Evolutionary conservation across 1,139 yeast genomes (phyloP).

Genomic region (Candida albicans): DNA sequence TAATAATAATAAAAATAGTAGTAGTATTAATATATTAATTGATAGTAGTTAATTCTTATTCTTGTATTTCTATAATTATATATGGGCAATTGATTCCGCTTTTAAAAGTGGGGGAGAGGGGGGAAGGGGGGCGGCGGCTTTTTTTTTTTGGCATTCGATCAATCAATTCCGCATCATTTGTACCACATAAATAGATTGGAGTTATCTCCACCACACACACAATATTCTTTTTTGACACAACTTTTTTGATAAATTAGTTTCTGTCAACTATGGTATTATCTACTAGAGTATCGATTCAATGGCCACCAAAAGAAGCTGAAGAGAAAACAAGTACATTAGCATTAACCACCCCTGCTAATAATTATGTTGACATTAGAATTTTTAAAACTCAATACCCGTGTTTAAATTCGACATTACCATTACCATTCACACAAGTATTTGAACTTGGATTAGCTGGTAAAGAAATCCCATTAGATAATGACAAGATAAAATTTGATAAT

Average conservation of each 20-base stretch:
- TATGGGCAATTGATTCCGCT: slow-evolving; percentile 4
- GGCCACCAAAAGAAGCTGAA: slow-evolving; percentile 45
- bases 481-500: slow-evolving; percentile 38
- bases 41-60: background rate
- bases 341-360: slow-evolving; percentile 42
- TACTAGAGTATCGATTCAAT: slow-evolving; percentile 50
- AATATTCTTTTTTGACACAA: background rate
- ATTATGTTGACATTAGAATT: slow-evolving; percentile 47
- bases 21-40: too few relatives aligned
- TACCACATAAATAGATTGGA: background rate
- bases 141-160: too few relatives aligned
- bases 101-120: too few relatives aligned
- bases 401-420: background rate
- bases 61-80: background rate
- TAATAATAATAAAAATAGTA: too few relatives aligned
- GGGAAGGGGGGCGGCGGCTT: too few relatives aligned
- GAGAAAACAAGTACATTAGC: slow-evolving; percentile 57
- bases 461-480: slow-evolving; percentile 32
- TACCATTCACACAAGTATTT: slow-evolving; percentile 20
- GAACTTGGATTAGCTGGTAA: slow-evolving; percentile 43
- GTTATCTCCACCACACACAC: background rate
- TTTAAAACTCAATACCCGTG: slow-evolving; percentile 26
- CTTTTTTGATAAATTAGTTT: background rate
- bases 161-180: slow-evolving; percentile 6
- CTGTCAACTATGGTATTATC: slow-evolving; percentile 38